phyloP scores from a whole-genome alignment of 768 basidiomycete species.

The Imleria badia region DNA sequence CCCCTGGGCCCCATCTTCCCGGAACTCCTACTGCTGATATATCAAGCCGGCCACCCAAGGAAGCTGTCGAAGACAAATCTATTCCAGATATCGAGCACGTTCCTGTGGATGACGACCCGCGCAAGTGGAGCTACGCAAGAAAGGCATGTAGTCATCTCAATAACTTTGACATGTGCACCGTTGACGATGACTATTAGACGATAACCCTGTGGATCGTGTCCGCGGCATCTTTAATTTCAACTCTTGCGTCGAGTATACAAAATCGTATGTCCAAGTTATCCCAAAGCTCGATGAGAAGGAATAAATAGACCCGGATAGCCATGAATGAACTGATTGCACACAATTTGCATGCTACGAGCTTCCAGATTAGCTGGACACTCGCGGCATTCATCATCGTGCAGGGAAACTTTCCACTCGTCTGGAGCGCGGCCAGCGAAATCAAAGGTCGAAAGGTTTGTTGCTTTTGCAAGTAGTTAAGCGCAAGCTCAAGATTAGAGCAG shows the following conservation, averaged over 20 bases:
- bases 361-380: conserved; percentile 65
- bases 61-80: conserved; percentile 3
- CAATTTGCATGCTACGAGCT: conserved; percentile 57
- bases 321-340: conserved; percentile 59
- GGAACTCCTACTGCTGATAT: background rate
- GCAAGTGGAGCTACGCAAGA: conserved; percentile 52
- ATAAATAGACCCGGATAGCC: conserved; percentile 38
- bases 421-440: conserved; percentile 72
- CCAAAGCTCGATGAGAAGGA: background rate
- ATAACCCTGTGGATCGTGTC: conserved; percentile 29
- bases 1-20: background rate
- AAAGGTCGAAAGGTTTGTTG: conserved; percentile 65
- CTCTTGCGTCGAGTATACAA: conserved; percentile 31
- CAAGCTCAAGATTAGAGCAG: conserved; percentile 29
- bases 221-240: conserved; percentile 22
- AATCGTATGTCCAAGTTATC: conserved; percentile 22
- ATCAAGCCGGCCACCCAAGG: background rate
- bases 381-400: conserved; percentile 75
- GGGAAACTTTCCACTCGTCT: conserved; percentile 63
- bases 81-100: conserved; percentile 36
- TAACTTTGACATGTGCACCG: background rate
- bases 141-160: conserved; percentile 42
- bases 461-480: background rate
- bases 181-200: conserved; percentile 15
- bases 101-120: conserved; percentile 57